Base-by-base conservation (phyloP, 1,284 basidiomycete genomes). In the Ceratobasidium sp. region DNA sequence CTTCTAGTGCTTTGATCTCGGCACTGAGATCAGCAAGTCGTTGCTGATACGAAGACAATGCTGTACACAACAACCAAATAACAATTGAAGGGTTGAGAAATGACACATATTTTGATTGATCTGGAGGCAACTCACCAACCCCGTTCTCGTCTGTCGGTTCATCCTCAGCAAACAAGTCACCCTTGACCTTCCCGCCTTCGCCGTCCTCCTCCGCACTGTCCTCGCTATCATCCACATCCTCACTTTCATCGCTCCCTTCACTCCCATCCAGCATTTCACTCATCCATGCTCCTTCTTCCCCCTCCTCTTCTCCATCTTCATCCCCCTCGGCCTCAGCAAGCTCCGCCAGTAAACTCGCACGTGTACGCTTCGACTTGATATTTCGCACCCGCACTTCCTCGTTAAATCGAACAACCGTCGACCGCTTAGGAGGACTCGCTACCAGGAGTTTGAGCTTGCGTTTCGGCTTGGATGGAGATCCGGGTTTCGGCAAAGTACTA, bases 351-450 rank as follows among this genome's bases (percentile, higher is more conserved):
- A 72, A 28, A 50, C 58, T 72, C 8, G 32, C 73, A 54, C 43
- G 78, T 76, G 62, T 88, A 55, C 91, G 90, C 49, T 87, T 87
- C 1, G 88, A 82, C 78, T 88, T 89, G 78, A 94, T 92, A 50
- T 87, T 91, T 81, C 89, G 93, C 46, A 95, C 91, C 63, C 89
- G 85, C 35, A 96, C 94, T 78, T 91, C 85, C 23, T 94, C 91
- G 79, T 91, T 86, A 80, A 96, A 96, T 30, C 91, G 89, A 8
- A 96, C 93, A 59, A 73, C 77, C 55, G 57, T 72, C 13, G 57
- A 32, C 79, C 75, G 49, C 79, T 79, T 57, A 75, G 62, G 62
- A 30, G 71, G 57, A 21, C 58, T 61, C 32, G 64, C 38, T 7
- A 49, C 47, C 44, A 47, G 21, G 7, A 73, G 46, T 76, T 77